phyloP scores from a whole-genome alignment of 257 asterid species.

The Jacaranda mimosifolia region DNA sequence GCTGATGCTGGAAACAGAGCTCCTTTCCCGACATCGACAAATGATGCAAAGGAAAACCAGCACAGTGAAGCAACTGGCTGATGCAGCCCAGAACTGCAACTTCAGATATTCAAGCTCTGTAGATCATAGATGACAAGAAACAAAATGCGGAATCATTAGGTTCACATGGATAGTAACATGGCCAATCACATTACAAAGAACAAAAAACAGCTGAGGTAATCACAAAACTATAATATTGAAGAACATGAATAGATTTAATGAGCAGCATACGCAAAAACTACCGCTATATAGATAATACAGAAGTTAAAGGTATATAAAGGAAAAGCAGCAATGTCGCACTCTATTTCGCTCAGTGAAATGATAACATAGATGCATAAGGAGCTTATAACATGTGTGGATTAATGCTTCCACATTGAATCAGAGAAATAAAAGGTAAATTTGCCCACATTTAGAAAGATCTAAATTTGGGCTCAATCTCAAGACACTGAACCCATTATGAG shows the following conservation, averaged over 20 bases:
- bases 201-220: constrained; percentile 24
- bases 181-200: neutral
- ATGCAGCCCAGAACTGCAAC: constrained; percentile 83
- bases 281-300: constrained; percentile 19
- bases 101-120: constrained; percentile 80
- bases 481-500: too few relatives aligned
- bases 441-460: too few relatives aligned
- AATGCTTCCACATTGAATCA: too few relatives aligned
- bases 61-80: constrained; percentile 71
- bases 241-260: neutral
- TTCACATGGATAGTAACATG: constrained; percentile 12
- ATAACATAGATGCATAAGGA: too few relatives aligned
- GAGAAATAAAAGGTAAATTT: too few relatives aligned
- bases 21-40: constrained; percentile 49
- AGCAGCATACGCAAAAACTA: neutral
- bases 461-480: too few relatives aligned
- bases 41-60: constrained; percentile 58
- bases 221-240: constrained; percentile 6
- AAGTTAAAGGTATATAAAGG: constrained; percentile 18
- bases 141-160: constrained; percentile 24
- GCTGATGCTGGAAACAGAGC: constrained; percentile 31
- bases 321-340: too few relatives aligned
- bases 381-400: too few relatives aligned
- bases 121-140: constrained; percentile 29
- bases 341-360: too few relatives aligned